Percentiles rank a stretch among this genome's conserved stretches.
These are phyloP conservation scores for Aspergillus sclerotiicarbonarius DNA, from an alignment of 495 filamentous ascomycete species.

Conservation along the genomic window DNA sequence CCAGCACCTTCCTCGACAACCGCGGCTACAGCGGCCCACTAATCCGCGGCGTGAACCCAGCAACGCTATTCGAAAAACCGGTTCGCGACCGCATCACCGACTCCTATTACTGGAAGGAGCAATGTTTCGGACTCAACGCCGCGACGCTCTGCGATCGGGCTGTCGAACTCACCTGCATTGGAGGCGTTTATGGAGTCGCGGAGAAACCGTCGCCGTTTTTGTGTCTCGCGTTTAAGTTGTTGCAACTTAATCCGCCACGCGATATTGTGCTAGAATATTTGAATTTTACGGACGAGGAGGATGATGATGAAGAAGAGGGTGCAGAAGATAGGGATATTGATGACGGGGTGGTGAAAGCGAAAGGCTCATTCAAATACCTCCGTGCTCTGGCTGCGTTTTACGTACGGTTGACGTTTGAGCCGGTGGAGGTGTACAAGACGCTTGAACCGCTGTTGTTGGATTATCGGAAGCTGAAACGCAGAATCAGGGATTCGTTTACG, in stretches of 20 bases:
- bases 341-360: conserved; percentile 40
- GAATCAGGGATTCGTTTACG: conserved; percentile 64
- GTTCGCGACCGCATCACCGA: conserved; percentile 93
- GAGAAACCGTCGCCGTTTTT: conserved; percentile 91
- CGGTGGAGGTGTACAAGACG: conserved; percentile 73
- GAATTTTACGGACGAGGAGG: conserved; percentile 50
- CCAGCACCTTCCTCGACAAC: conserved; percentile 73
- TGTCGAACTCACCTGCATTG: conserved; percentile 75
- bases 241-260: conserved; percentile 78
- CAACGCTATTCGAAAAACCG: conserved; percentile 86
- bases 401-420: conserved; percentile 80
- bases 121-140: conserved; percentile 93
- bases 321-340: conserved; percentile 20
- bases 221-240: conserved; percentile 90
- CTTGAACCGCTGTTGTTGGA: conserved; percentile 86
- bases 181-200: conserved; percentile 76
- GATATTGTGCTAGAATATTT: conserved; percentile 83
- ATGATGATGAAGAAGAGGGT: conserved; percentile 13
- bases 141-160: conserved; percentile 88
- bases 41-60: conserved; percentile 79
- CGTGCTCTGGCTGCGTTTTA: conserved; percentile 89
- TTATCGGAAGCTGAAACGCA: conserved; percentile 74
- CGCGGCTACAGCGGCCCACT: conserved; percentile 68
- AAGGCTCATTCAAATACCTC: conserved; percentile 85
- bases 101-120: conserved; percentile 97